phyloP scores from a whole-genome alignment of 768 basidiomycete genomes.

The Chalciporus piperatus region DNA sequence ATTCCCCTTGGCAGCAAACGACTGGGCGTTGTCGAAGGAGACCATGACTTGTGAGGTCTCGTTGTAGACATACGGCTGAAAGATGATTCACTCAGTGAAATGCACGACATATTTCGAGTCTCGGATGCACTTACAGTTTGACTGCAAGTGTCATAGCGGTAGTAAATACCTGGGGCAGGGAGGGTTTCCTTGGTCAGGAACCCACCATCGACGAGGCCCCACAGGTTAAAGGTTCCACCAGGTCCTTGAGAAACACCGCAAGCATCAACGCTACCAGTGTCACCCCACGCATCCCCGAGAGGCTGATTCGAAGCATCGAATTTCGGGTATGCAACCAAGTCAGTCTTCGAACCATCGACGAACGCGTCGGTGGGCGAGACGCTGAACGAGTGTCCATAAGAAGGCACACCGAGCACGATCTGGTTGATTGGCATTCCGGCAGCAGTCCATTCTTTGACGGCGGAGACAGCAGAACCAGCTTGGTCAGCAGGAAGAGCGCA shows the following conservation, averaged over 20 bases:
- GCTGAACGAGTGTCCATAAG: slow-evolving; percentile 74
- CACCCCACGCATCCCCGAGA: slow-evolving; percentile 56
- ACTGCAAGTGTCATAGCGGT: slow-evolving; percentile 59
- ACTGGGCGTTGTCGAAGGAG: slow-evolving; percentile 58
- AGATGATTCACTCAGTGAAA: background rate
- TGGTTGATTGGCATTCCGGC: slow-evolving; percentile 69
- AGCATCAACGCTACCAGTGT: slow-evolving; percentile 44
- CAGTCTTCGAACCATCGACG: slow-evolving; percentile 28
- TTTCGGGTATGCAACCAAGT: slow-evolving; percentile 44
- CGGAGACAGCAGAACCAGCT: slow-evolving; percentile 70
- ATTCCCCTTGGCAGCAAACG: slow-evolving; percentile 56
- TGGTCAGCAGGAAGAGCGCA: slow-evolving; percentile 61
- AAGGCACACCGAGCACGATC: slow-evolving; percentile 77
- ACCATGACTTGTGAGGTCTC: slow-evolving; percentile 50
- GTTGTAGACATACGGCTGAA: slow-evolving; percentile 66
- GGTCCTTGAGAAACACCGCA: slow-evolving; percentile 50
- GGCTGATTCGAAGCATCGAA: slow-evolving; percentile 44
- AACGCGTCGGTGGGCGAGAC: slow-evolving; percentile 40
- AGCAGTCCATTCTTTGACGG: slow-evolving; percentile 63
- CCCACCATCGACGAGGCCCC: slow-evolving; percentile 54
- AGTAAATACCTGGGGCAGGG: slow-evolving; percentile 43
- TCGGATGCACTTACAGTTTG: slow-evolving; percentile 53
- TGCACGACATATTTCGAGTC: background rate
- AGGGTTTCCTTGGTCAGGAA: slow-evolving; percentile 36
- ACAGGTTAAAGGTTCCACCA: slow-evolving; percentile 55